Base-by-base conservation (phyloP, 2,329 filamentous ascomycete species). In the Daldinia sp. region DNA sequence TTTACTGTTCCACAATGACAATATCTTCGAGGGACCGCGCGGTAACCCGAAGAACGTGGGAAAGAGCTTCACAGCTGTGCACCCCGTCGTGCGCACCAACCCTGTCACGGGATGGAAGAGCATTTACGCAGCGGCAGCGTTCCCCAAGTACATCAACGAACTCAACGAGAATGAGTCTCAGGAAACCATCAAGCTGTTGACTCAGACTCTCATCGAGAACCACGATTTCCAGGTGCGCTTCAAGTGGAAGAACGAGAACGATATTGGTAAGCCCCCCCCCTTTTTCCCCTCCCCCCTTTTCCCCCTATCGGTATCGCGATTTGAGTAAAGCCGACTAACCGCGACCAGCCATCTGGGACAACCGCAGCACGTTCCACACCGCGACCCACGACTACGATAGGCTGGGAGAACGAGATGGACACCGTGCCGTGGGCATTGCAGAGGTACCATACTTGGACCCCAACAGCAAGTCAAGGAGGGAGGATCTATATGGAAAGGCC, bases 91-190 rank as follows among this genome's bases (percentile, higher is more conserved):
- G 30, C 46, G 23, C 26, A 50, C 26, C 46, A 50, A 50, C 46
- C 46, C 46, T 2, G 46, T 50, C 26, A 50, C 46, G 46, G 46
- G 26, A 5, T 50, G 46, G 46, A 50, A 50, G 46, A 50, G 46
- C 13, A 50, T 50, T 28, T 50, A 50, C 46, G 46, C 26, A 23
- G 46, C 26, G 46, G 46, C 46, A 18, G 46, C 46, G 13, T 48
- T 48, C 23, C 44, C 44, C 44, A 48, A 48, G 44, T 50, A 50
- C 46, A 50, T 50, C 26, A 50, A 50, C 23, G 44, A 48, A 23
- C 13, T 48, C 18, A 48, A 48, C 7, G 44, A 48, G 44, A 48
- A 28, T 4, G 44, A 48, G 23, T 48, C 44, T 10, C 44, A 48
- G 9, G 44, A 28, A 13, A 48, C 44, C 13, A 48, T 48, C 23